Conservation (phyloP, 1,284 basidiomycete species). For the Schizophyllum commune region DNA sequence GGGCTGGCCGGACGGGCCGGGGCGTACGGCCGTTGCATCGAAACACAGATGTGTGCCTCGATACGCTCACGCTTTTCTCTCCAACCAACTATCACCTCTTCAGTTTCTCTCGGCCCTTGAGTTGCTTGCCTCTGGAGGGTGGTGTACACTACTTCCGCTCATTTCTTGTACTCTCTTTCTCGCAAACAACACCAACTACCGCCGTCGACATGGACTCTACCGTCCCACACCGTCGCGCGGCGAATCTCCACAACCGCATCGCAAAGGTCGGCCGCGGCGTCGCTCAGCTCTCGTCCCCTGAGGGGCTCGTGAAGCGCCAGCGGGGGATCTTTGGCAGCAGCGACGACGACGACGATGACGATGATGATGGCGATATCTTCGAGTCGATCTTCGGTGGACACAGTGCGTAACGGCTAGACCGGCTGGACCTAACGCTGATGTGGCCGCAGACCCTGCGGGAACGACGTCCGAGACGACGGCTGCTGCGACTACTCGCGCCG, state of each 20-base stretch:
- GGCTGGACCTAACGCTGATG: neutral
- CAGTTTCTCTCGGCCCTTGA: neutral
- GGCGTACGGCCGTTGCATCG: neutral
- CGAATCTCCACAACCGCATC: neutral
- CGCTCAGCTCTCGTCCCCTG: neutral
- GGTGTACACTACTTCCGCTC: neutral
- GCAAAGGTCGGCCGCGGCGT: no score
- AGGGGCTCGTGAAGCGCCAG: neutral
- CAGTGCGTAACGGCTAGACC: neutral
- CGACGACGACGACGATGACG: neutral
- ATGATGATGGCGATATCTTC: neutral
- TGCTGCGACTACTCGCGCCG: neutral
- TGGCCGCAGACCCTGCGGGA: neutral
- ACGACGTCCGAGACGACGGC: neutral
- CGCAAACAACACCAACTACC: neutral
- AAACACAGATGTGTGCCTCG: neutral
- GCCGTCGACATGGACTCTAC: neutral
- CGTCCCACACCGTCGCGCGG: neutral
- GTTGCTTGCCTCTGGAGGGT: neutral
- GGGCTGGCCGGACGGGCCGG: neutral
- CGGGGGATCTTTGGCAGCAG: neutral
- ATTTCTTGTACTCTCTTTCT: neutral
- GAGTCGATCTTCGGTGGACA: neutral
- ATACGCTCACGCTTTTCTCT: neutral
- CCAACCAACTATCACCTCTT: neutral